Evolutionary conservation across 441 rosid genomes (phyloP).

Genomic region (Jatropha multifida): DNA sequence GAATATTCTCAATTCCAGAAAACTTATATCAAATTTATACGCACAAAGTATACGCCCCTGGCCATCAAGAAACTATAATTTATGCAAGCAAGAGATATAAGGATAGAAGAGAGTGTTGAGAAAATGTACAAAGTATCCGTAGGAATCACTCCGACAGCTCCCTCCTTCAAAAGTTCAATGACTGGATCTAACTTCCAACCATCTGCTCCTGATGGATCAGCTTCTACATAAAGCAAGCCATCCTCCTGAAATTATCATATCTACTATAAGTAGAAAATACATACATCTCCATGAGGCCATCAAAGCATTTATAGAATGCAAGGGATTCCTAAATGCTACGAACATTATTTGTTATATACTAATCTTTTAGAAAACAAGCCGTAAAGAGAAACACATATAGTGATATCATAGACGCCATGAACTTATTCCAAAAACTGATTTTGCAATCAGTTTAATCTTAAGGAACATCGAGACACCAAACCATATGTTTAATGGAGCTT

Average conservation of each 20-base stretch:
- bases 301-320: too few relatives aligned
- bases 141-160: constrained; percentile 95
- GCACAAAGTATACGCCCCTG: background rate
- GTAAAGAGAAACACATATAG: background rate
- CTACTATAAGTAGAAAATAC: background rate
- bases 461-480: background rate
- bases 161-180: constrained; percentile 66
- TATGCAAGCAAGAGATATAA: background rate
- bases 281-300: background rate
- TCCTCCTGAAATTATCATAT: constrained; percentile 44
- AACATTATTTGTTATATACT: too few relatives aligned
- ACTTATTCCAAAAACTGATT: background rate
- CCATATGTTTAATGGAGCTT: background rate
- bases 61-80: background rate
- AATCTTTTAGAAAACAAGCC: background rate
- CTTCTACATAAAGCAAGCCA: constrained; percentile 64
- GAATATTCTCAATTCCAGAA: background rate
- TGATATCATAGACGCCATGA: background rate
- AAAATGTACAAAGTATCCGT: constrained; percentile 75
- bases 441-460: background rate
- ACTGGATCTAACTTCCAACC: constrained; percentile 71
- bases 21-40: background rate
- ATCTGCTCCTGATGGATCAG: constrained; percentile 68
- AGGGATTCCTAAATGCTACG: too few relatives aligned
- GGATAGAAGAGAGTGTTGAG: background rate